These are phyloP conservation scores for Salix caprea DNA, from an alignment of 345 rosid genomes.

Conservation along the genomic window DNA sequence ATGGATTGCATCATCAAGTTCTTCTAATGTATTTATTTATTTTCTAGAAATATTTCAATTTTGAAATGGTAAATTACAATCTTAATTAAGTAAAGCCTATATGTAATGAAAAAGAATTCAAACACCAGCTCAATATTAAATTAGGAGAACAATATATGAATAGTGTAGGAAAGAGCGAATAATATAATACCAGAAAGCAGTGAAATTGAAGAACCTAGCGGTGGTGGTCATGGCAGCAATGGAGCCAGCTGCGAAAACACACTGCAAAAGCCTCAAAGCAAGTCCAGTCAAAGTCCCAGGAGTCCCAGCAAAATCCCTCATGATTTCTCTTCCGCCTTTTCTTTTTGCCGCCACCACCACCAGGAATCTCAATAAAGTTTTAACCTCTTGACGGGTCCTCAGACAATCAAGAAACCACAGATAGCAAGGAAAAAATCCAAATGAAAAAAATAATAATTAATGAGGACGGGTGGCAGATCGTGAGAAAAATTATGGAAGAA, in stretches of 20 bases:
- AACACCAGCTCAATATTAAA: background rate
- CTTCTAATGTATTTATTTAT: background rate
- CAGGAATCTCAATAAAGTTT: constrained; percentile 1
- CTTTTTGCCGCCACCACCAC: background rate
- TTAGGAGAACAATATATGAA: background rate
- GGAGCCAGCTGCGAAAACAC: constrained; percentile 69
- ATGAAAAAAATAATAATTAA: no score
- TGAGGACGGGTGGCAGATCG: no score
- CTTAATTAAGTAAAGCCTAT: background rate
- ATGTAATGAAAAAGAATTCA: background rate
- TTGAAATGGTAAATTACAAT: background rate
- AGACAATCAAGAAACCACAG: constrained; percentile 7
- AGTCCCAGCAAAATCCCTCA: constrained; percentile 78
- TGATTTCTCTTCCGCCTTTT: constrained; percentile 12
- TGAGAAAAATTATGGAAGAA: no score
- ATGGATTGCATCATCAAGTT: background rate
- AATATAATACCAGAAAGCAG: constrained; percentile 74
- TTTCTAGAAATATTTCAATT: background rate
- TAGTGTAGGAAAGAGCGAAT: background rate
- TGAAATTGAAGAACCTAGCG: constrained; percentile 47
- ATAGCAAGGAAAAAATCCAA: background rate
- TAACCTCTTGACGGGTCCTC: background rate
- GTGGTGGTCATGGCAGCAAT: constrained; percentile 68
- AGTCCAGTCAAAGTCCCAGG: constrained; percentile 75
- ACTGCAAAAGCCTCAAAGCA: constrained; percentile 59